Percentiles rank a stretch among this genome's conserved stretches.
phyloP scores from a whole-genome alignment of 768 basidiomycete genomes.

The Suillus brevipes region DNA sequence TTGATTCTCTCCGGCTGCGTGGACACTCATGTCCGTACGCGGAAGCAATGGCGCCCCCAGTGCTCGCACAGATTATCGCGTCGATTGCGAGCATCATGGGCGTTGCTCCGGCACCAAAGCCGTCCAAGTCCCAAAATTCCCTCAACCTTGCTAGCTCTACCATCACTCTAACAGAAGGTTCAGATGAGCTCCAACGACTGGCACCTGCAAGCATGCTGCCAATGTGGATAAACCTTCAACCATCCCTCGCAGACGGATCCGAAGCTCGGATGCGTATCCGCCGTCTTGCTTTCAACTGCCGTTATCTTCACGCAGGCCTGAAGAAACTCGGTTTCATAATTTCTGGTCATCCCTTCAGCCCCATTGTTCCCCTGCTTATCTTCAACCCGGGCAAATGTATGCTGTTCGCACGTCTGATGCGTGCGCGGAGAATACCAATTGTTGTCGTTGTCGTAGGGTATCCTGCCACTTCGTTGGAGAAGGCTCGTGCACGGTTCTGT shows the following conservation, averaged over 20 bases:
- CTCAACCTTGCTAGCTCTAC: conserved; percentile 35
- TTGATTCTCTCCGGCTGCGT: conserved; percentile 77
- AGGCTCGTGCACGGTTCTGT: conserved; percentile 90
- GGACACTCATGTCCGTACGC: conserved; percentile 85
- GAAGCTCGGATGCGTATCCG: conserved; percentile 84
- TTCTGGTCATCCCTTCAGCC: conserved; percentile 87
- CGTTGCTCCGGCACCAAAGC: conserved; percentile 41
- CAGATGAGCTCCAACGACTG: conserved; percentile 61
- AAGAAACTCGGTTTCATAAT: conserved; percentile 95
- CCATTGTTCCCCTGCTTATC: conserved; percentile 89
- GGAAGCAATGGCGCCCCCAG: conserved; percentile 88
- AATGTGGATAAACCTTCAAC: conserved; percentile 75
- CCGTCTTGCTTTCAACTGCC: conserved; percentile 91
- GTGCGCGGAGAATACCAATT: conserved; percentile 60
- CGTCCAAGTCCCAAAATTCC: conserved; percentile 34
- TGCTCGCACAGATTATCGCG: conserved; percentile 89
- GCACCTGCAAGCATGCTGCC: conserved; percentile 68
- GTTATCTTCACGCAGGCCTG: conserved; percentile 86
- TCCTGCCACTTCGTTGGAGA: conserved; percentile 87
- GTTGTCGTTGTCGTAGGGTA: conserved; percentile 91
- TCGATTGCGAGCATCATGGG: conserved; percentile 99
- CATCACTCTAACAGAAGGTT: conserved; percentile 29
- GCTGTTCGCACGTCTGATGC: conserved; percentile 89
- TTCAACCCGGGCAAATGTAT: conserved; percentile 95
- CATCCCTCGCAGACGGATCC: conserved; percentile 70